Evolutionary conservation across 148 eudicot species (phyloP).

Genomic region (Polygonum maritimum): DNA sequence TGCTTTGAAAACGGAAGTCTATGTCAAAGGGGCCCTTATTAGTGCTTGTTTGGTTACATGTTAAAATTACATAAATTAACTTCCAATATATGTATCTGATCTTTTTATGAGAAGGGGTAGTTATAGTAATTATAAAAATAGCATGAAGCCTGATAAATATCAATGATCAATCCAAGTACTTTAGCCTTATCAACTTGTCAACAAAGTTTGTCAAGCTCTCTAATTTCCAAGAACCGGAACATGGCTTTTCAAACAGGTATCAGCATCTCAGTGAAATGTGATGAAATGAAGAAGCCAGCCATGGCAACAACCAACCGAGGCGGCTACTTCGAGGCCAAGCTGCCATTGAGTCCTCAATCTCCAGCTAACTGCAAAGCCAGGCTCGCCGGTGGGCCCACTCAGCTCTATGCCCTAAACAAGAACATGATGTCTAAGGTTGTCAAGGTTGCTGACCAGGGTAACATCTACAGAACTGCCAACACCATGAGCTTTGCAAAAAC

Average conservation of each 20-base stretch:
- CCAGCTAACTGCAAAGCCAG: constrained; percentile 36
- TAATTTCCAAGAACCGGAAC: neutral
- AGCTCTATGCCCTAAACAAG: constrained; percentile 30
- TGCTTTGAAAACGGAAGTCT: too few relatives aligned
- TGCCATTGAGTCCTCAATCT: constrained; percentile 29
- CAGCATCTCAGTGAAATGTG: constrained; percentile 50
- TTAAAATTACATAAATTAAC: too few relatives aligned
- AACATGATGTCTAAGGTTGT: constrained; percentile 24
- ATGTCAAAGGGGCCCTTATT: neutral
- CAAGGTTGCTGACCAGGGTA: constrained; percentile 7
- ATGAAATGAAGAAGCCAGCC: constrained; percentile 44
- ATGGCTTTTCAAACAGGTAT: constrained; percentile 27
- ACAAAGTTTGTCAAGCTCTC: too few relatives aligned
- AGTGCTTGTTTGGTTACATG: too few relatives aligned
- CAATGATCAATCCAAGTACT: neutral
- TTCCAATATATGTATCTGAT: too few relatives aligned
- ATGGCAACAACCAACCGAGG: constrained; percentile 34
- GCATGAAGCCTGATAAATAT: neutral
- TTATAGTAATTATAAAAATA: too few relatives aligned
- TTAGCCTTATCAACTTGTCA: too few relatives aligned
- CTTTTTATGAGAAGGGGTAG: too few relatives aligned
- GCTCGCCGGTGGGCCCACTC: constrained; percentile 53
- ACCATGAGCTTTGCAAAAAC: constrained; percentile 51
- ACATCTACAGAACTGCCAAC: constrained; percentile 27
- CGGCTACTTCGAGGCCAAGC: constrained; percentile 40